Conservation (phyloP, 352 stramenopile species). For the Peronospora farinosa region DNA sequence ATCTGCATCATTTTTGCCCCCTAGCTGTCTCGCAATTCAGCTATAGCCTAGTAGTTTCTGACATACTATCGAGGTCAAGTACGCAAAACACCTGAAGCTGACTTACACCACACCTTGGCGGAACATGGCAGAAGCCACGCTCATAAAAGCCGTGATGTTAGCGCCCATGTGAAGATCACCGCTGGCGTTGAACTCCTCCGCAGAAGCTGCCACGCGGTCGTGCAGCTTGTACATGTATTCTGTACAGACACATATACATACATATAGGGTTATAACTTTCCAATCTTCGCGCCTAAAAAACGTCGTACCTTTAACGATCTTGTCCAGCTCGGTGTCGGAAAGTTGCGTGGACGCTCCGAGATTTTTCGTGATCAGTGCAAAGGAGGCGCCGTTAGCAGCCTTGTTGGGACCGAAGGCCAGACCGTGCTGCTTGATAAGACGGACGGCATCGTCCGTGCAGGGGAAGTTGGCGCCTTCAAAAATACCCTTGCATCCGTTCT, state of each 20-base stretch:
- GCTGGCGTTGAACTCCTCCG: constrained; percentile 68
- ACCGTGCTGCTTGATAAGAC: constrained; percentile 77
- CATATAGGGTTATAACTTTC: constrained; percentile 8
- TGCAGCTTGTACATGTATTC: constrained; percentile 80
- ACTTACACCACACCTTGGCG: constrained; percentile 93
- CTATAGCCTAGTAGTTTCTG: constrained; percentile 4
- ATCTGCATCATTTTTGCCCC: constrained; percentile 5
- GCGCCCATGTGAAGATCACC: constrained; percentile 85
- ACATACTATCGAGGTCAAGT: constrained; percentile 1
- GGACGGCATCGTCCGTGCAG: constrained; percentile 72
- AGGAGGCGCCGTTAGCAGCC: constrained; percentile 70
- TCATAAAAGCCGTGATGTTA: constrained; percentile 96
- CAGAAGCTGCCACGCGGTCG: constrained; percentile 59
- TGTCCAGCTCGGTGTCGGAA: constrained; percentile 54
- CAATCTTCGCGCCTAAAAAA: background rate
- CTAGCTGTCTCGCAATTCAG: constrained; percentile 10
- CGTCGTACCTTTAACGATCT: constrained; percentile 58
- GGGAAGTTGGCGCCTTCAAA: constrained; percentile 86
- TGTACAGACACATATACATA: constrained; percentile 13
- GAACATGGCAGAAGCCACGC: constrained; percentile 96
- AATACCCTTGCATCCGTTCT: constrained; percentile 86
- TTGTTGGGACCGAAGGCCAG: constrained; percentile 84
- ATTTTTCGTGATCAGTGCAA: constrained; percentile 63
- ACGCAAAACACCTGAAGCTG: background rate
- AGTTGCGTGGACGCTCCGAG: constrained; percentile 47